Base-by-base conservation (phyloP, 345 rosid genomes). In the Aethionema arabicum region DNA sequence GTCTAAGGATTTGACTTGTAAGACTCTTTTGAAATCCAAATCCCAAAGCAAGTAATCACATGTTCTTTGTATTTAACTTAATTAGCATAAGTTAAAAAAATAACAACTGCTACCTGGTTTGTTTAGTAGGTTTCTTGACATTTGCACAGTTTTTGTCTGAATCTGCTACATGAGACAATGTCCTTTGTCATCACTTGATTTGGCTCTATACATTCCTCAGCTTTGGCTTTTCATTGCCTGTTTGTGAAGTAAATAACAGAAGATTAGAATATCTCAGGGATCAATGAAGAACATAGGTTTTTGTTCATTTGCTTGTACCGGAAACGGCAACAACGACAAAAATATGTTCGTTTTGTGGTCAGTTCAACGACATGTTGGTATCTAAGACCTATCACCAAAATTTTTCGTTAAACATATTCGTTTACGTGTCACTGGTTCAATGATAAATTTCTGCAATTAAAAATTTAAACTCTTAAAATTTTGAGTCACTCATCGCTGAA, bases 81-180 rank as follows among this genome's bases (percentile, higher is more conserved):
- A 0, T 37, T 10, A 37, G 40, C 11, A 6, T 10, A 37, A 37
- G 40, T 37, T 37, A 0, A 37, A 37, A 21, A 21, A 21, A 2
- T 40, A 0, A 9, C 44, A 40, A 40, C 44, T 40, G n/a, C 44
- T 40, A 8, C 44, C 10, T 40, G 27, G 39, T 42, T 51, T 64
- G 38, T 64, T 70, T 56, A 43, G 47, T 43, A 57, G 69, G 74
- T 57, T 63, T 70, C 60, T 70, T 57, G 74, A 12, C 49, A 49
- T 42, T 57, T 49, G 74, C 13, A 45, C 11, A 21, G 13, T 15
- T 63, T 31, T 63, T 64, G 74, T 70, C 69, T 42, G 11, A 61
- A 43, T 29, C 54, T 40, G 33, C 27, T 21, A 43, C 45, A 49
- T 35, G 64, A 51, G 64, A 51, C 30, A 42, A 9, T 56, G 65